Conservation (phyloP, 306 rosid species). For the Sicyos baderoa region DNA sequence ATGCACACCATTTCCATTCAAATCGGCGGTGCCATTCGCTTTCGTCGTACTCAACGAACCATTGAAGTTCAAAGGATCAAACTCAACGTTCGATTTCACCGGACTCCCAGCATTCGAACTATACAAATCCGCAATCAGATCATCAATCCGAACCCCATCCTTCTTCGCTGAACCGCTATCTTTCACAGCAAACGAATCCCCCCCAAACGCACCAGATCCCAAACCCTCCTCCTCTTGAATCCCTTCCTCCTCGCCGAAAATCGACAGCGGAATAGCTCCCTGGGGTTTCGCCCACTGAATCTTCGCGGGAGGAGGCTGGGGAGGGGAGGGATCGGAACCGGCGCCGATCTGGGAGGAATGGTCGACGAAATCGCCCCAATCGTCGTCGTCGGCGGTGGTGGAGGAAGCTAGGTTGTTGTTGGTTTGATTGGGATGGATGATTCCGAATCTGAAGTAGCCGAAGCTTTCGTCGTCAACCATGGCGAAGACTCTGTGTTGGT, state of each 20-base stretch:
- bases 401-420: constrained; percentile 14
- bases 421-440: constrained; percentile 21
- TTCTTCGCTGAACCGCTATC: constrained; percentile 24
- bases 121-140: constrained; percentile 43
- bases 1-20: constrained; percentile 18
- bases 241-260: constrained; percentile 63
- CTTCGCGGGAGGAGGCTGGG: constrained; percentile 18
- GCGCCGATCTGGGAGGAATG: constrained; percentile 40
- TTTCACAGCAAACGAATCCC: constrained; percentile 22
- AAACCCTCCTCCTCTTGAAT: constrained; percentile 16
- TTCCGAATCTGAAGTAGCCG: constrained; percentile 59
- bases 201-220: constrained; percentile 24
- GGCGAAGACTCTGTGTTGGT: constrained; percentile 15
- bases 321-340: constrained; percentile 8
- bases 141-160: constrained; percentile 27
- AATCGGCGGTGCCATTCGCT: no score
- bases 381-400: constrained; percentile 31
- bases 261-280: constrained; percentile 84
- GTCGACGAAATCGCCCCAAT: constrained; percentile 60
- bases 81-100: constrained; percentile 18
- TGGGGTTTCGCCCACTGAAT: constrained; percentile 38
- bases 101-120: constrained; percentile 32
- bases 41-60: constrained; percentile 16
- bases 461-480: constrained; percentile 78
- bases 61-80: constrained; percentile 2